Conservation (phyloP, 768 basidiomycete genomes). For the Solioccasus polychromus region DNA sequence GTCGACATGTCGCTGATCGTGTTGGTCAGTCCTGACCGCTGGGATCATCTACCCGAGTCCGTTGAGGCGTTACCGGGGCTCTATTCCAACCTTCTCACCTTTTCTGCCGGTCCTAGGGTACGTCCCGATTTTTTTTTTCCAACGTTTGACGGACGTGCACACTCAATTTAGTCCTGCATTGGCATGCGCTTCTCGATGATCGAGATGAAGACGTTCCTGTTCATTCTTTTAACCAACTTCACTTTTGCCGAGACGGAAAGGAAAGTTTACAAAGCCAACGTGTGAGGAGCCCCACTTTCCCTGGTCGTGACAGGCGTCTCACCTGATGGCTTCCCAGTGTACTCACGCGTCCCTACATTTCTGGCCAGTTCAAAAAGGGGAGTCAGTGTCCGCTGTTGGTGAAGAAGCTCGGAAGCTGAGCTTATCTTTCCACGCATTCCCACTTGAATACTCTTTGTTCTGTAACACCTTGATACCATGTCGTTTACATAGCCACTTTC, state of each 20-base stretch:
- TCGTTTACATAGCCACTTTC: neutral
- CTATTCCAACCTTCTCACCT: conserved; percentile 67
- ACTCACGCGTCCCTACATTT: conserved; percentile 61
- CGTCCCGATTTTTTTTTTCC: conserved; percentile 24
- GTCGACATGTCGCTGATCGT: neutral
- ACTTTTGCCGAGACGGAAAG: conserved; percentile 51
- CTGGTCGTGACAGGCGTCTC: too few relatives aligned
- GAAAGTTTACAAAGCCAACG: conserved; percentile 56
- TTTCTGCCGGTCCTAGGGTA: conserved; percentile 81
- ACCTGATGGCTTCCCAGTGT: conserved; percentile 48
- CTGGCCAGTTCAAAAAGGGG: conserved; percentile 51
- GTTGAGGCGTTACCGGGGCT: conserved; percentile 67
- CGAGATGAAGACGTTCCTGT: conserved; percentile 78
- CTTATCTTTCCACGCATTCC: neutral
- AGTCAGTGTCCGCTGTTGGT: conserved; percentile 63
- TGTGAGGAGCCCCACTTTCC: conserved; percentile 40
- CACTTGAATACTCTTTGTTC: neutral
- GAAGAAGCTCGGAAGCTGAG: conserved; percentile 27
- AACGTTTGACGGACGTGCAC: too few relatives aligned
- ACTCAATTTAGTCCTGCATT: conserved; percentile 81
- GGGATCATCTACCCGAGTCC: conserved; percentile 73
- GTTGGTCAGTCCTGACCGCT: conserved; percentile 66
- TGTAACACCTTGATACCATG: neutral
- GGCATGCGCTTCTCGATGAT: conserved; percentile 81
- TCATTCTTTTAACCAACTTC: conserved; percentile 66